Evolutionary conservation across 768 basidiomycete genomes (phyloP).

Genomic region (Pisolithus orientalis): DNA sequence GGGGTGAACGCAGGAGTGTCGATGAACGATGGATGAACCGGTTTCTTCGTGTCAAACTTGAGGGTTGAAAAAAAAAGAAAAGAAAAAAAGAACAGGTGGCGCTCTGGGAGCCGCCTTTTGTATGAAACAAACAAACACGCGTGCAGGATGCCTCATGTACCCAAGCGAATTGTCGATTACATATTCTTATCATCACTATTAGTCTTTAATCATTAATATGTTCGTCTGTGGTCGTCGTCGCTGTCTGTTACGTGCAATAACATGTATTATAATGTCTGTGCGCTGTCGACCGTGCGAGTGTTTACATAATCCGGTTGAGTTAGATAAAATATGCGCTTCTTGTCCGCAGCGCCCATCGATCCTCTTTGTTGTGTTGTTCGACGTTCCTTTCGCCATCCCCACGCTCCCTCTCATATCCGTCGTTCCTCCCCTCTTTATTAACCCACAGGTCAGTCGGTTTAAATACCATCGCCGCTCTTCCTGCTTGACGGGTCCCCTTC

Average conservation of each 20-base stretch:
- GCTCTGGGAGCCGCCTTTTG: constrained; percentile 29
- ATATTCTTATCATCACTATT: no score
- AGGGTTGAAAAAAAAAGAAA: constrained; percentile 59
- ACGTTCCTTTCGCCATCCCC: constrained; percentile 5
- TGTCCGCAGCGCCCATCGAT: not conserved
- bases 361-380: constrained; percentile 15
- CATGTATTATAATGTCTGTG: no score
- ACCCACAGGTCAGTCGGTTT: constrained; percentile 1
- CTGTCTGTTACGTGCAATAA: no score
- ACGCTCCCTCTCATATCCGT: constrained; percentile 19
- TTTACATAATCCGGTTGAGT: constrained; percentile 17
- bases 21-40: constrained; percentile 72
- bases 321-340: not conserved
- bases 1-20: constrained; percentile 37
- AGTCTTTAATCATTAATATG: no score
- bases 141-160: not conserved
- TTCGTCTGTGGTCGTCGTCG: no score
- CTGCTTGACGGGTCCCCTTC: constrained; percentile 3
- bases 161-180: no score
- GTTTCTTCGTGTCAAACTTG: constrained; percentile 82
- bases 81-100: constrained; percentile 13
- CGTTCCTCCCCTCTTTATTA: constrained; percentile 16
- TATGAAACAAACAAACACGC: constrained; percentile 23
- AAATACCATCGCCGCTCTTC: not conserved
- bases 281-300: constrained; percentile 14